Conservation (phyloP, 306 rosid species). For the Malus asiatica region DNA sequence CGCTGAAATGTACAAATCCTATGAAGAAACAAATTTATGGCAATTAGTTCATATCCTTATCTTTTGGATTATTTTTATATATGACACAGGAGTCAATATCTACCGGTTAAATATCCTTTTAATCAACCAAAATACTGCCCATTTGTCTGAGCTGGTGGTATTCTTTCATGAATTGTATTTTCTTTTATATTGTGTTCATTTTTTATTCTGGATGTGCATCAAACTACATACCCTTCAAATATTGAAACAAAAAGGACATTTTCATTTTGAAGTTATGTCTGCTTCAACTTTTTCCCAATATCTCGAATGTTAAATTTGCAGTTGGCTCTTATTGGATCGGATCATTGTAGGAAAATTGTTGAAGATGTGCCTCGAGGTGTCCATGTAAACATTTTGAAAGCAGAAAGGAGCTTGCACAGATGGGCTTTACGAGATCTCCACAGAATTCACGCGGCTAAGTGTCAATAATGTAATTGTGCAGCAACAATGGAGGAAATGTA, state of each 20-base stretch:
- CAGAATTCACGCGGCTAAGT: constrained; percentile 71
- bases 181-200: not conserved
- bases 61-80: not conserved
- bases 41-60: constrained; percentile 19
- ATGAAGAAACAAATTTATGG: constrained; percentile 90
- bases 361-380: constrained; percentile 96
- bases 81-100: not conserved
- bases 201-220: not conserved
- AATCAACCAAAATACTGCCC: not conserved
- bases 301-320: not conserved
- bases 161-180: not conserved
- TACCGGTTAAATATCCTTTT: not conserved
- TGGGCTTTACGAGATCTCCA: constrained; percentile 96
- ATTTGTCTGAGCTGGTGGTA: not conserved
- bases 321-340: not conserved
- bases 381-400: constrained; percentile 86
- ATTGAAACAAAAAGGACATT: not conserved
- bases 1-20: constrained; percentile 78
- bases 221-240: not conserved
- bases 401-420: constrained; percentile 95
- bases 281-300: not conserved
- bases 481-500: too few relatives aligned
- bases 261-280: not conserved
- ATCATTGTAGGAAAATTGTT: constrained; percentile 61
- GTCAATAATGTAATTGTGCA: too few relatives aligned